These are phyloP conservation scores for Ophiocordyceps sinensis DNA, from an alignment of 2,329 filamentous ascomycete genomes.

Conservation along the genomic window DNA sequence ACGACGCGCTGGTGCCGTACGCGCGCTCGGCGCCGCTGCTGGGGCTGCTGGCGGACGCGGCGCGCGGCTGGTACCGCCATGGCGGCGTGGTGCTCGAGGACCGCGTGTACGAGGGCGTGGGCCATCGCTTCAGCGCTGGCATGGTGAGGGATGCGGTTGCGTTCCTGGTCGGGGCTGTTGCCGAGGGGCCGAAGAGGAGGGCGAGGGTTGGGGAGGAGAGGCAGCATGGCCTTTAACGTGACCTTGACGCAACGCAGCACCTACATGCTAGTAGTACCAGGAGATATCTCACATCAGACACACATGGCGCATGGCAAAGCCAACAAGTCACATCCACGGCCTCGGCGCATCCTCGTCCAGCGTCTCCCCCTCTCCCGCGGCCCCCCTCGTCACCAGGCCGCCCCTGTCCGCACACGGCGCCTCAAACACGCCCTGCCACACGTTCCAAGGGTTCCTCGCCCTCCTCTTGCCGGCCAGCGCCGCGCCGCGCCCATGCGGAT, in stretches of 20 bases:
- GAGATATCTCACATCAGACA: not conserved
- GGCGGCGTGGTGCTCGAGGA: conserved; percentile 46
- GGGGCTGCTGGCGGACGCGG: conserved; percentile 42
- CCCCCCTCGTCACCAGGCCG: conserved; percentile 19
- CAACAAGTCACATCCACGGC: conserved; percentile 26
- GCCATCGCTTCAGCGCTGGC: conserved; percentile 50
- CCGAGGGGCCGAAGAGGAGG: conserved; percentile 16
- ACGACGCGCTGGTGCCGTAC: conserved; percentile 62
- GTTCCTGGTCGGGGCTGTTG: conserved; percentile 42
- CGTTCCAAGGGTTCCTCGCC: conserved; percentile 33
- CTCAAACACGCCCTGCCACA: conserved; percentile 29
- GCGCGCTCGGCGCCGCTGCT: conserved; percentile 44
- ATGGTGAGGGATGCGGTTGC: conserved; percentile 54
- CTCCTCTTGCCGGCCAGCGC: conserved; percentile 32
- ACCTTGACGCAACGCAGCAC: too few relatives aligned
- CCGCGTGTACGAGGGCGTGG: conserved; percentile 51
- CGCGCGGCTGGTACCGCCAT: conserved; percentile 36
- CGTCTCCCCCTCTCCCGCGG: conserved; percentile 20
- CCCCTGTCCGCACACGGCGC: conserved; percentile 19
- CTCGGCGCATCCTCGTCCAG: conserved; percentile 22
- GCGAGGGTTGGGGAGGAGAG: conserved; percentile 9
- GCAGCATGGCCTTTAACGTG: conserved; percentile 1
- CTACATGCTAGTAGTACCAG: too few relatives aligned
- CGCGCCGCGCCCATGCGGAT: conserved; percentile 35
- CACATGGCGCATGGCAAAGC: conserved; percentile 7